phyloP scores from a whole-genome alignment of 345 rosid species.

The Lepidium africanum region DNA sequence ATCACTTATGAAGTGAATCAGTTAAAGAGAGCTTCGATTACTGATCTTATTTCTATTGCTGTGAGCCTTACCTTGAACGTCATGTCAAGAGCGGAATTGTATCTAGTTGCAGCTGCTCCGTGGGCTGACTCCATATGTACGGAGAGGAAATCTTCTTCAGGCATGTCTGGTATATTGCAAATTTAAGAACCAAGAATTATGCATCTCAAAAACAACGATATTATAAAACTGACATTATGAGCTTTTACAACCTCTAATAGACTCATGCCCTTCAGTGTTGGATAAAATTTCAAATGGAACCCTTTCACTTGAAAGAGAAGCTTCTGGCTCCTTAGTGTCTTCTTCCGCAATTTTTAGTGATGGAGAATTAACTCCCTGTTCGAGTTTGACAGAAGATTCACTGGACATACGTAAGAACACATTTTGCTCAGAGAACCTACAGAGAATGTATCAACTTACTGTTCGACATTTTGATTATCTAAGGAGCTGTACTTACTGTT shows the following conservation, averaged over 20 bases:
- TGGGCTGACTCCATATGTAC: neutral
- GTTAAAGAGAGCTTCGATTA: neutral
- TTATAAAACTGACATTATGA: neutral
- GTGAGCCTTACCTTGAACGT: constrained; percentile 7
- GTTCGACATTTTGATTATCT: neutral
- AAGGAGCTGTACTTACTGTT: constrained; percentile 11
- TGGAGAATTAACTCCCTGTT: neutral
- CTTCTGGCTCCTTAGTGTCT: neutral
- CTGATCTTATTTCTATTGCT: too few relatives aligned
- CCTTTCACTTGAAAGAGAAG: constrained; percentile 3
- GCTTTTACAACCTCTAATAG: neutral
- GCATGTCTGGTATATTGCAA: neutral
- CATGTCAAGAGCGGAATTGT: constrained; percentile 19
- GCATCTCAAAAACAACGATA: neutral
- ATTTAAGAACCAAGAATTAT: neutral
- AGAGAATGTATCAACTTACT: constrained; percentile 1
- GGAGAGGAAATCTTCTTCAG: neutral
- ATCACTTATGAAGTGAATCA: neutral
- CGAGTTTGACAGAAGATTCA: neutral
- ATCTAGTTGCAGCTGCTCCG: neutral
- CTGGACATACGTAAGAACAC: neutral
- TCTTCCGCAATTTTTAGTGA: neutral
- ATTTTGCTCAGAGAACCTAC: neutral
- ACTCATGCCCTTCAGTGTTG: neutral
- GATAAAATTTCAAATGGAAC: neutral